Evolutionary conservation across 2,329 filamentous ascomycete species (phyloP).

Genomic region (Ophiostoma montium): DNA sequence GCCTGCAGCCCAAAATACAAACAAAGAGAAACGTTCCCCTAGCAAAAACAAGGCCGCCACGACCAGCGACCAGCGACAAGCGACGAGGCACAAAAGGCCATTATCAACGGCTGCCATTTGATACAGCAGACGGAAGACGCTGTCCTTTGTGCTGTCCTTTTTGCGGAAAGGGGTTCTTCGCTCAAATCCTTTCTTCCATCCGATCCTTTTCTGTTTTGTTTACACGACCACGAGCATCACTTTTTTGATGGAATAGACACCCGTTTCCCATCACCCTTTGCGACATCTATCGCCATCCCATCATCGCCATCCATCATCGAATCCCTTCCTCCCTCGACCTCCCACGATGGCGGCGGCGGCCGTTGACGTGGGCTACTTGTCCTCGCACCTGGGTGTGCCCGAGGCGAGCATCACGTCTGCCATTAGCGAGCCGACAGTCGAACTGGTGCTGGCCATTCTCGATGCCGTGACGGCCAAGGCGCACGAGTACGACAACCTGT

Average conservation of each 20-base stretch:
- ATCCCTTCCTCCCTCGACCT: not conserved
- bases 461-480: constrained; percentile 63
- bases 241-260: too few relatives aligned
- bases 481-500: constrained; percentile 67
- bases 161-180: too few relatives aligned
- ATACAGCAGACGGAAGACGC: not conserved
- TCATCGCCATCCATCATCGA: not conserved
- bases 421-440: constrained; percentile 56
- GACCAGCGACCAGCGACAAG: too few relatives aligned
- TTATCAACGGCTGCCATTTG: not conserved
- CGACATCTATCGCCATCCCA: not conserved
- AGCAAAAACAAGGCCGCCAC: not conserved
- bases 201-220: not conserved
- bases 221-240: too few relatives aligned
- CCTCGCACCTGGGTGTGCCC: constrained; percentile 55
- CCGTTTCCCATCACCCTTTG: too few relatives aligned
- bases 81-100: not conserved
- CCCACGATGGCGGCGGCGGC: constrained; percentile 42
- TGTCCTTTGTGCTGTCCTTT: too few relatives aligned
- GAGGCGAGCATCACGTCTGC: constrained; percentile 47
- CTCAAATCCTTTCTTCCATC: not conserved
- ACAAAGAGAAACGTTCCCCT: constrained; percentile 3
- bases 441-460: constrained; percentile 64
- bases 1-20: constrained; percentile 6
- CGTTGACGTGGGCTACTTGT: constrained; percentile 59